Evolutionary conservation across 441 rosid genomes (phyloP).

Genomic region (Corymbia citriodora): DNA sequence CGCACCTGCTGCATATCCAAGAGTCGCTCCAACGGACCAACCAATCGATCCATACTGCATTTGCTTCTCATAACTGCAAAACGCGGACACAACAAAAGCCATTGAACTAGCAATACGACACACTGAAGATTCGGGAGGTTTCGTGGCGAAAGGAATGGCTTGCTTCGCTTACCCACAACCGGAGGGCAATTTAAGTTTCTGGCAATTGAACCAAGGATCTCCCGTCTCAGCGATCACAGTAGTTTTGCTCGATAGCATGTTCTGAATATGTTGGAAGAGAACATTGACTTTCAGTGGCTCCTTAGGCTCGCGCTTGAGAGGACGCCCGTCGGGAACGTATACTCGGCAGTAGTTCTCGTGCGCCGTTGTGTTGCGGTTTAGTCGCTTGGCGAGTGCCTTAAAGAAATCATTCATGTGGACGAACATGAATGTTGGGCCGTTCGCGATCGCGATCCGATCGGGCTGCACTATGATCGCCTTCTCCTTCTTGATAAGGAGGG

Average conservation of each 20-base stretch:
- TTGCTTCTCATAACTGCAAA: slow-evolving; percentile 1
- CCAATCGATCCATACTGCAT: slow-evolving; percentile 6
- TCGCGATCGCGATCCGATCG: background rate
- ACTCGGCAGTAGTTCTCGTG: background rate
- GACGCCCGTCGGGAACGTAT: background rate
- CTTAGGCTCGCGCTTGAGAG: background rate
- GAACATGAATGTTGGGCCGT: background rate
- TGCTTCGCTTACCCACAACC: background rate
- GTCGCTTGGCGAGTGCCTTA: background rate
- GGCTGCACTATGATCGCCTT: slow-evolving; percentile 4
- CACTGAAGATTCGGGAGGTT: background rate
- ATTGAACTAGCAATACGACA: background rate
- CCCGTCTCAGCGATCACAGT: slow-evolving; percentile 2
- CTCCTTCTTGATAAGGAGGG: slow-evolving; percentile 6
- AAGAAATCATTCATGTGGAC: slow-evolving; percentile 5
- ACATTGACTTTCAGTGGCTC: background rate
- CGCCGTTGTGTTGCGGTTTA: background rate
- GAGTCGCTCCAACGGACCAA: slow-evolving; percentile 3
- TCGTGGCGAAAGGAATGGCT: background rate
- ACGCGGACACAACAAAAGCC: background rate
- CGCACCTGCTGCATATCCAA: background rate
- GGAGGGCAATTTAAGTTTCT: background rate
- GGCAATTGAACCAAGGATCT: slow-evolving; percentile 5
- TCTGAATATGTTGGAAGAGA: slow-evolving; percentile 1
- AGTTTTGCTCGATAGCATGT: background rate